Evolutionary conservation across 2,329 filamentous ascomycete species (phyloP), one percentile per base, ranked within the genome.

Genomic region (Corinectria fuckeliana): DNA sequence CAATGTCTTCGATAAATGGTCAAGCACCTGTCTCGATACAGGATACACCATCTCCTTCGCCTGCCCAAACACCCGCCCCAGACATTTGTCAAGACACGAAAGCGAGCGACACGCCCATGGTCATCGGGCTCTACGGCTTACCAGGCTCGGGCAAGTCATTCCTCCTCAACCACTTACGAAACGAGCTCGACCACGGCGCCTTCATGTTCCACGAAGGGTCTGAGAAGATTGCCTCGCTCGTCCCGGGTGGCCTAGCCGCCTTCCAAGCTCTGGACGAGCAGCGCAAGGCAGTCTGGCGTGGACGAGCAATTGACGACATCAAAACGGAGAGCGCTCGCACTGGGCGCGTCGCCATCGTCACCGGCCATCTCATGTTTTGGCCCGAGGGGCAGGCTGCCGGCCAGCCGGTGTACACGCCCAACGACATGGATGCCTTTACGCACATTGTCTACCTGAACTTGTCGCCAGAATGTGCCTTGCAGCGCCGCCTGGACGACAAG

Each of bases 361-460:
- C 82, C 4, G 85, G 84, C 0, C 84, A 89, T 66, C 81, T 77
- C 67, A 82, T 82, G 74, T 83, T 88, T 62, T 87, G 83, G 82
- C 3, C 60, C 0, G 76, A 81, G 21, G 4, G 72, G 77, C 21
- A 77, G 0, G 58, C 68, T 8, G 34, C 23, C n/a, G 72, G 69
- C 26, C 18, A 68, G 1, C 14, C 61, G 5, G 77, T 84, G 0
- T 77, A 71, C 50, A 87, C 82, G 0, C 10, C 71, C 2, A 72
- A 65, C 7, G 86, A 89, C 56, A 47, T 80, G 4, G 41, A 74
- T 0, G 76, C 71, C 0, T 89, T 79, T 67, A 86, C 84, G 0
- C 85, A 89, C 63, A 83, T 90, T 14, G 41, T 89, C 11, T 88
- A 89, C 65, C 66, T 89, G 25, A 71, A 83, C 39, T 65, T 78